These are phyloP conservation scores for Pyracantha coccinea DNA, from an alignment of 331 rosid species.

Conservation along the genomic window DNA sequence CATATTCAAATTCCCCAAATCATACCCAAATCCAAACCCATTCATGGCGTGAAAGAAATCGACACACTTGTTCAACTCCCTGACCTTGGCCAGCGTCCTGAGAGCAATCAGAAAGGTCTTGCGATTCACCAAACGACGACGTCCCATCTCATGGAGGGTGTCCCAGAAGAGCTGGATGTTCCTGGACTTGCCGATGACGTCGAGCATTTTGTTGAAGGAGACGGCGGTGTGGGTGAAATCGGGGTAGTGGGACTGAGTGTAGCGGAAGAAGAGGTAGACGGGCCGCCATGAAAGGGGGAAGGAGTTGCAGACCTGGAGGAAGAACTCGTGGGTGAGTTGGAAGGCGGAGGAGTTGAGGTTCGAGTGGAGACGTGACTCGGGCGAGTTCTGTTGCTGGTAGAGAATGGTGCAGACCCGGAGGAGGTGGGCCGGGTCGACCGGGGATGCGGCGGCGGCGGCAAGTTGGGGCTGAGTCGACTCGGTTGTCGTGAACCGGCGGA, in stretches of 20 bases:
- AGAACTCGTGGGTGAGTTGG: conserved; percentile 70
- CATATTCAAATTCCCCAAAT: conserved; percentile 42
- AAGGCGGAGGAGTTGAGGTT: conserved; percentile 46
- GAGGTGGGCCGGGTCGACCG: conserved; percentile 44
- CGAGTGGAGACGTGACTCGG: conserved; percentile 48
- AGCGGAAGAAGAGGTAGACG: conserved; percentile 50
- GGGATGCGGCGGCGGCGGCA: neutral
- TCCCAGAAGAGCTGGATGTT: conserved; percentile 68
- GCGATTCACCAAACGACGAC: conserved; percentile 31
- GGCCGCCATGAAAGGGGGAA: conserved; percentile 90
- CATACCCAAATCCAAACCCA: conserved; percentile 41
- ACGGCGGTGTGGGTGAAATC: conserved; percentile 42
- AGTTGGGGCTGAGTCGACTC: neutral
- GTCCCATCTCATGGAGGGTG: conserved; percentile 35
- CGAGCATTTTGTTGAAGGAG: conserved; percentile 55
- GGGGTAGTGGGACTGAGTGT: conserved; percentile 28
- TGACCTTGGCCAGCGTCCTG: conserved; percentile 42
- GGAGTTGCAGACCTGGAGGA: conserved; percentile 78
- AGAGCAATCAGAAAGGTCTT: conserved; percentile 43
- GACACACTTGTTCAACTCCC: conserved; percentile 69
- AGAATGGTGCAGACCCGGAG: conserved; percentile 65
- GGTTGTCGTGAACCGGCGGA: neutral
- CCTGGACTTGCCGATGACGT: conserved; percentile 36
- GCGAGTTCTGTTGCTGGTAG: conserved; percentile 66
- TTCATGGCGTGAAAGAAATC: conserved; percentile 67